These are phyloP conservation scores for Xylaria flabelliformis DNA, from an alignment of 495 filamentous ascomycete genomes.

Conservation along the genomic window DNA sequence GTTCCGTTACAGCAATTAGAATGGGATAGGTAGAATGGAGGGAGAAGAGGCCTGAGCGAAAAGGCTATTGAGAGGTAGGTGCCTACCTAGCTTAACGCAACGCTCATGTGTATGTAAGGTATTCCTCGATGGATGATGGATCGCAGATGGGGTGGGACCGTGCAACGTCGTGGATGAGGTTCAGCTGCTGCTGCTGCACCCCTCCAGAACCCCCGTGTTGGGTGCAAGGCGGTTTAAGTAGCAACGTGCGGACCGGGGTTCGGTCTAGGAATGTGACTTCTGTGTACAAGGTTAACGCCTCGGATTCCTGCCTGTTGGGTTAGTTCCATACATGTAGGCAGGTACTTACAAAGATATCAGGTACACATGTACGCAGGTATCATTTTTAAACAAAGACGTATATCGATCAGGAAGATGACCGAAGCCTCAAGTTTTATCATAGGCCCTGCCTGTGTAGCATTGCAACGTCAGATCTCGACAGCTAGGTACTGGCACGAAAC, in stretches of 20 bases:
- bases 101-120: background rate
- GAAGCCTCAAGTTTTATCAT: background rate
- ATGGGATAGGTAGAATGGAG: background rate
- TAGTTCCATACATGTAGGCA: background rate
- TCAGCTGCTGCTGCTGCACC: background rate
- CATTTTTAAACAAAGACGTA: background rate
- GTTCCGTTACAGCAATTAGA: background rate
- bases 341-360: background rate
- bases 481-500: background rate
- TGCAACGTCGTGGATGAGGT: background rate
- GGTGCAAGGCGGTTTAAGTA: background rate
- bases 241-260: background rate
- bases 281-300: background rate
- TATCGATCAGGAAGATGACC: background rate
- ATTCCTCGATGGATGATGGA: background rate
- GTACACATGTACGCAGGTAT: too few relatives aligned
- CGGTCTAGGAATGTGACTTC: background rate
- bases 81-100: background rate
- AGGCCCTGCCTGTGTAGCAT: background rate
- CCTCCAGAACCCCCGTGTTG: slow-evolving; percentile 1
- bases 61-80: background rate
- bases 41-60: background rate
- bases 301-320: background rate
- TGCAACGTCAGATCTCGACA: background rate
- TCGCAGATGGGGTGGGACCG: background rate